These are phyloP conservation scores for Liriodendron chinense DNA, from an alignment of 164 flowering plant species.

Conservation along the genomic window DNA sequence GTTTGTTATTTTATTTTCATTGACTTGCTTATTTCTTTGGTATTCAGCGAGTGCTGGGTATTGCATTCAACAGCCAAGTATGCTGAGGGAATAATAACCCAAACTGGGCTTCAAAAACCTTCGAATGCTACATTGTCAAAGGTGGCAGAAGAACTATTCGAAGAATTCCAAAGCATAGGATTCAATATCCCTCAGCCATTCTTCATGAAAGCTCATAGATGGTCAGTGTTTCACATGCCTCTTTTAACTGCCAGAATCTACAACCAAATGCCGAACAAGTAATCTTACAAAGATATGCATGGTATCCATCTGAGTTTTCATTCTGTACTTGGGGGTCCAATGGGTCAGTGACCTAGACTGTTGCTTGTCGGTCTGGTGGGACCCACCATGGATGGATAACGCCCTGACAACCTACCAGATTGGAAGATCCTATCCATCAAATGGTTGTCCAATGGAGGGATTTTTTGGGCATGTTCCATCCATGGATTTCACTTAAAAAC, in stretches of 20 bases:
- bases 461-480: too few species aligned
- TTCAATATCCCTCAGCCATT: constrained; percentile 50
- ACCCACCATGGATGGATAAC: too few species aligned
- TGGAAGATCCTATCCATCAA: too few species aligned
- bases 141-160: constrained; percentile 65
- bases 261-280: not conserved
- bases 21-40: constrained; percentile 8
- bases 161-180: constrained; percentile 54
- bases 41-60: constrained; percentile 69
- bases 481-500: too few species aligned
- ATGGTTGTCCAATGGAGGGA: too few species aligned
- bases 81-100: constrained; percentile 50
- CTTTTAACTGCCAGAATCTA: constrained; percentile 3
- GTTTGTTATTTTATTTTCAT: too few species aligned
- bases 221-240: constrained; percentile 40
- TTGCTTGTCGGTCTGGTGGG: too few species aligned
- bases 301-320: too few species aligned
- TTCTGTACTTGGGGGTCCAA: too few species aligned
- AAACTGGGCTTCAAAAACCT: constrained; percentile 66
- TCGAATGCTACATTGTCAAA: constrained; percentile 44
- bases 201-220: constrained; percentile 84
- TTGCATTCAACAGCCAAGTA: constrained; percentile 69
- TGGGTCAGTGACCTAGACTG: too few species aligned
- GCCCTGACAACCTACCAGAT: too few species aligned
- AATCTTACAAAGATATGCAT: too few species aligned